Base-by-base conservation (phyloP, 176 grass and related monocot genomes). In the Melocanna baccifera region DNA sequence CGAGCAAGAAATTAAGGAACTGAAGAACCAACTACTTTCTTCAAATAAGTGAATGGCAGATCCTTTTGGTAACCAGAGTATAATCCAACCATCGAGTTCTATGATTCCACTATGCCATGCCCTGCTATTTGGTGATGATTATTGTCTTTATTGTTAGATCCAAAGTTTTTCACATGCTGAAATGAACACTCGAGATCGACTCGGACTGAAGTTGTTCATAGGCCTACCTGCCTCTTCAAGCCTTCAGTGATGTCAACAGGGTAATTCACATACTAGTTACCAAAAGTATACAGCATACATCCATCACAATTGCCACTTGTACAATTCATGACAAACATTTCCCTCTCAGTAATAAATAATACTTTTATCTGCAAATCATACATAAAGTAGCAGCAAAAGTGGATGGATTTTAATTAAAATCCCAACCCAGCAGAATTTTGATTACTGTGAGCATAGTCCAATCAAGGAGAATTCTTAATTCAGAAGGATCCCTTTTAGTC, bases 361-460 rank as follows among this genome's bases (percentile, higher is more conserved):
- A 66, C 30, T 18, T 69, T 23, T 13, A 14, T 69, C 20, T 16
- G 12, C 50, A 69, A 53, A 41, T 23, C 9, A 29, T n/a, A 45
- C 9, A 82, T 9, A 32, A 43, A 4, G 68, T 15, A 13, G 39
- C 2, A 45, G 15, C 23, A 59, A 45, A 71, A 67, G 43, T 77
- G 19, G 57, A 71, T 53, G 46, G 22, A 78, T 41, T 45, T 30
- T 56, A 0, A 30, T 9, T 52, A 67, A 32, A 19, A 42, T 69
- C 20, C 6, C 22, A 67, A 67, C 39, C 6, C 19, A 34, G 45
- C 9, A 43, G 70, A 81, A 48, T 73, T 65, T n/a, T 34, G 7
- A 66, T 86, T 53, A 83, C 30, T 67, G 75, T 88, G 39, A 55
- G 5, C 22, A 22, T 48, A 30, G 20, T 40, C 14, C 57, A 47